Conservation (phyloP, 768 basidiomycete genomes). For the Nevesoporus exiguus region DNA sequence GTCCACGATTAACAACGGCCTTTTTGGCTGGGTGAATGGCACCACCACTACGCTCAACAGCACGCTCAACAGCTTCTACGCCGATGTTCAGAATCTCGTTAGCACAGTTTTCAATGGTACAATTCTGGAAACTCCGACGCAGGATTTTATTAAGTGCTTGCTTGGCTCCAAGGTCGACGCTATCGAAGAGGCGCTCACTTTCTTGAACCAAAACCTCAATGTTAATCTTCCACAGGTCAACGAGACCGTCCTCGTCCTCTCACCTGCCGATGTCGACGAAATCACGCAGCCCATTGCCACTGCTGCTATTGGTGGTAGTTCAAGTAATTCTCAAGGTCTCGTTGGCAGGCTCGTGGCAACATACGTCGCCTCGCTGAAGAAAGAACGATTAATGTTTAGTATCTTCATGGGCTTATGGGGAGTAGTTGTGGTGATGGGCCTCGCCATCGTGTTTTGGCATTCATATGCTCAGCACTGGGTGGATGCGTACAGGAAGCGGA, state of each 20-base stretch:
- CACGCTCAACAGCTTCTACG: constrained; percentile 85
- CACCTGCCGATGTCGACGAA: constrained; percentile 66
- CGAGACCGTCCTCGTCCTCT: constrained; percentile 71
- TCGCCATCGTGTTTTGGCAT: constrained; percentile 69
- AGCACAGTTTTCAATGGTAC: constrained; percentile 78
- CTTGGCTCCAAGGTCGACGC: constrained; percentile 89
- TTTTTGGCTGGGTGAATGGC: constrained; percentile 94
- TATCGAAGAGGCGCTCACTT: constrained; percentile 84
- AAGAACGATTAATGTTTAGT: constrained; percentile 79
- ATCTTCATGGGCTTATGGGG: constrained; percentile 85
- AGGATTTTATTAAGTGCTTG: constrained; percentile 86
- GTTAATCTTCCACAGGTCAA: constrained; percentile 80
- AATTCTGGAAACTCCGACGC: constrained; percentile 73
- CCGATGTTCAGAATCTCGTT: constrained; percentile 79
- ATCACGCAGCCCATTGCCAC: constrained; percentile 75
- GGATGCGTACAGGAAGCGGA: constrained; percentile 45
- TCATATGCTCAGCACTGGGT: constrained; percentile 50
- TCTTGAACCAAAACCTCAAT: constrained; percentile 83
- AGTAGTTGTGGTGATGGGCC: constrained; percentile 77
- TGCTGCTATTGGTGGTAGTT: constrained; percentile 69
- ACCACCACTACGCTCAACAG: constrained; percentile 86
- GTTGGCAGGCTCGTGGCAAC: constrained; percentile 68
- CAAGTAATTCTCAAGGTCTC: constrained; percentile 53
- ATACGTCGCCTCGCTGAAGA: constrained; percentile 69
- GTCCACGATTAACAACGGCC: constrained; percentile 72